Base-by-base conservation (phyloP, 768 basidiomycete genomes). In the Tylopilus felleus region DNA sequence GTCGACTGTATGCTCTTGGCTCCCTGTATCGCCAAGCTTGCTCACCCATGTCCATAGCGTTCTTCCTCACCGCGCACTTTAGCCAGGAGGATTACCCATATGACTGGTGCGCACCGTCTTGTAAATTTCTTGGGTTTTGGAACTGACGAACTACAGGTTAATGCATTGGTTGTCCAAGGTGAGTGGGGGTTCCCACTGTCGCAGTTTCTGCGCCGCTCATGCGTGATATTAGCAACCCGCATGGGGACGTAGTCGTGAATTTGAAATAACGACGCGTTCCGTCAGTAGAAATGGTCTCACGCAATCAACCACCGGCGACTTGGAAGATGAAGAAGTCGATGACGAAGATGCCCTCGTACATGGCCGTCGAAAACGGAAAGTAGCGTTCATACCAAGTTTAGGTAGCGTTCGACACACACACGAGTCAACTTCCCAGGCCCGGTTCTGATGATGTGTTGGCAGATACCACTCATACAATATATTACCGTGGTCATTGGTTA, bases 161-260 rank as follows among this genome's bases (percentile, higher is more conserved):
- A 90, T 91, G 88, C 88, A 93, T 63, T 93, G 90, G 91, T 77
- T 93, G 44, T 78, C 88, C 22, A 93, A 92, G 80, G 89, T 84
- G 52, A 58, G 61, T 54, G 19, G 43, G 48, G 43, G 48, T 54
- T 49, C 46, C 47, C 55, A 38, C 47, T 51, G 28, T 46, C 44
- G n/a, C 39, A 31, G 47, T 13, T 47, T 16, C 45, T 43, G 36
- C 47, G 13, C 39, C 42, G 56, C 63, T 72, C 51, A 71, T 43
- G 28, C 33, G 39, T 22, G 38, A 28, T 43, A n/a, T 16, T 69
- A 93, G 90, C 91, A 93, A 86, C 91, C 91, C 13, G 87, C 90
- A 22, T 93, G 90, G 89, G 88, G 88, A 8, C 82, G 86, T 44
- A 90, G 89, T 69, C 80, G 91, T 42, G 91, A 93, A 69, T 93